Conservation (phyloP, 129 eudicot species). For the Scalesia atractyloides region DNA sequence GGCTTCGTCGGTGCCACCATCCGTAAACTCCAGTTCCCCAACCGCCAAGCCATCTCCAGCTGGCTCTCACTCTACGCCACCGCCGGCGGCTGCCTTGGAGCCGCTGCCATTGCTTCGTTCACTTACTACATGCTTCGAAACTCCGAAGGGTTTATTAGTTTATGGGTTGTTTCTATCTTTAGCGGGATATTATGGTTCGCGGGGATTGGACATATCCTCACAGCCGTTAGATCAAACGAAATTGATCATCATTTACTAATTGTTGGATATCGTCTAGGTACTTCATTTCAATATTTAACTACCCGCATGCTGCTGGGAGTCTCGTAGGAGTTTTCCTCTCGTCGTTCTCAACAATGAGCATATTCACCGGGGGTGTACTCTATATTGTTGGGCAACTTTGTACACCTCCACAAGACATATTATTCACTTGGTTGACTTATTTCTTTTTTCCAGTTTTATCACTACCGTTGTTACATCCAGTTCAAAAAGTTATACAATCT, state of each 20-base stretch:
- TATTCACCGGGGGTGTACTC: conserved; percentile 59
- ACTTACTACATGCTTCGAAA: conserved; percentile 70
- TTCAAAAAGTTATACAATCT: conserved; percentile 57
- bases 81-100: conserved; percentile 65
- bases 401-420: conserved; percentile 21
- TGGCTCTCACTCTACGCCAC: conserved; percentile 79
- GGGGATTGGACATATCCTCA: conserved; percentile 58
- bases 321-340: conserved; percentile 61
- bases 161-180: conserved; percentile 83
- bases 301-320: conserved; percentile 72
- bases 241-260: not conserved
- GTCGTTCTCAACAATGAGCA: conserved; percentile 59
- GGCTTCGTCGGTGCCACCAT: conserved; percentile 56
- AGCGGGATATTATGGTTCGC: conserved; percentile 75
- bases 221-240: conserved; percentile 41
- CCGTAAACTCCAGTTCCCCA: conserved; percentile 47
- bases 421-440: conserved; percentile 57
- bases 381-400: conserved; percentile 61
- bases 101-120: conserved; percentile 66
- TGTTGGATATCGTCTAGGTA: conserved; percentile 27
- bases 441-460: conserved; percentile 60
- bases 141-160: conserved; percentile 56
- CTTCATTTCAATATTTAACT: conserved; percentile 54
- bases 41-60: conserved; percentile 57
- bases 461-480: conserved; percentile 58